These are phyloP conservation scores for Apostasia ramifera DNA, from an alignment of 106 monocot genomes.

Conservation along the genomic window DNA sequence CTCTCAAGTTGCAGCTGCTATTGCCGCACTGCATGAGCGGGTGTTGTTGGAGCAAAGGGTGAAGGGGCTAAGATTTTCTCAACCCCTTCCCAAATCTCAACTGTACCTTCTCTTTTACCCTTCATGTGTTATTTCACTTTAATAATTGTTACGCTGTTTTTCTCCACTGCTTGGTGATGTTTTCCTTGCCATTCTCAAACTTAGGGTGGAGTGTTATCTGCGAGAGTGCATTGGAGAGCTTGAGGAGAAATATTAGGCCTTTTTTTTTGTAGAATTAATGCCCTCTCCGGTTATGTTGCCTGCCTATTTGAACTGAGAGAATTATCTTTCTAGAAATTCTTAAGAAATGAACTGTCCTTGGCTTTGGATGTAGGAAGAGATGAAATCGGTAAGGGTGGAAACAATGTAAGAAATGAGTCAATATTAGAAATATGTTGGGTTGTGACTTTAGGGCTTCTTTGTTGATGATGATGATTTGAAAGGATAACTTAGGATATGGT, in stretches of 20 bases:
- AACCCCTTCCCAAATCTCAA: constrained; percentile 37
- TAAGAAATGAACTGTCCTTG: background rate
- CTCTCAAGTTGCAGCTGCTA: constrained; percentile 77
- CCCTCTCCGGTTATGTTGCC: background rate
- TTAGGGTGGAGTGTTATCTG: no score
- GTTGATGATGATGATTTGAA: no score
- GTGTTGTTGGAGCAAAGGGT: constrained; percentile 56
- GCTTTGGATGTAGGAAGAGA: background rate
- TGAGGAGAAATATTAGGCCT: no score
- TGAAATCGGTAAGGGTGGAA: background rate
- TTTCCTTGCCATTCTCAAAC: background rate
- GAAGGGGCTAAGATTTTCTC: constrained; percentile 29
- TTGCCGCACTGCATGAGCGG: constrained; percentile 79
- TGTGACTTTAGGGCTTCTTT: background rate
- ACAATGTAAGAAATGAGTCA: background rate
- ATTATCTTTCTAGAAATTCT: background rate
- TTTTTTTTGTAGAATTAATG: no score
- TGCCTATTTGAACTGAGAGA: background rate
- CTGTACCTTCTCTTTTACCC: constrained; percentile 29
- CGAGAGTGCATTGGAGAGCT: no score
- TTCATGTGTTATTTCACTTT: background rate
- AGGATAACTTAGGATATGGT: no score
- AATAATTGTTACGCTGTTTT: background rate
- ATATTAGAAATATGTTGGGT: background rate
- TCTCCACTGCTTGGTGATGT: background rate